These are phyloP conservation scores for Salix exigua DNA, from an alignment of 345 rosid species.

Conservation along the genomic window DNA sequence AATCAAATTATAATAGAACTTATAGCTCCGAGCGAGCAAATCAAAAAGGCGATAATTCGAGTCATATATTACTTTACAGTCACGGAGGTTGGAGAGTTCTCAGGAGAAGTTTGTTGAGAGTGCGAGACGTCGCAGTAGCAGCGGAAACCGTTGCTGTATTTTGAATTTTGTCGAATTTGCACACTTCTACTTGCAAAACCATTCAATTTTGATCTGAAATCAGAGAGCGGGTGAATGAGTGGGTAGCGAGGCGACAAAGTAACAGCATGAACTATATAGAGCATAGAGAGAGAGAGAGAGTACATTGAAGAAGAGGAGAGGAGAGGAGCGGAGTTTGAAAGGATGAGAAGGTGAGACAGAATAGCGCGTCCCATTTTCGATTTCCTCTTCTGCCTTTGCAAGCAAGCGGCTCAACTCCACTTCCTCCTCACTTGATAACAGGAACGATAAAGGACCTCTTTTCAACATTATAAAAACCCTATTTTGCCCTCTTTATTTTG, in stretches of 20 bases:
- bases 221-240: background rate
- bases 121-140: conserved; percentile 44
- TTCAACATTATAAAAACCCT: too few species aligned
- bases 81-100: conserved; percentile 32
- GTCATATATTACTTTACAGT: conserved; percentile 25
- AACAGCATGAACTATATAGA: too few species aligned
- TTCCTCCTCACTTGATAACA: too few species aligned
- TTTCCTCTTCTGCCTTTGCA: background rate
- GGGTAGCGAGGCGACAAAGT: background rate
- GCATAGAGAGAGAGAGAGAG: conserved; percentile 7
- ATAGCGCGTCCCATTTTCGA: conserved; percentile 40
- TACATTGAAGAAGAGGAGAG: conserved; percentile 45
- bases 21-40: background rate
- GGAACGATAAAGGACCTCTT: too few species aligned
- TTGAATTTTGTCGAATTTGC: conserved; percentile 6
- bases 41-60: background rate
- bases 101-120: conserved; percentile 31
- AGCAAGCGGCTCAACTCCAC: too few species aligned
- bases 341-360: conserved; percentile 40
- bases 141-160: conserved; percentile 25
- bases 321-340: conserved; percentile 42
- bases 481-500: too few species aligned
- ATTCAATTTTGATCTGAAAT: background rate
- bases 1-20: background rate
- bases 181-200: background rate